Conservation (phyloP, 192 early-diverging fungal genomes). For the Backusella psychrophila region DNA sequence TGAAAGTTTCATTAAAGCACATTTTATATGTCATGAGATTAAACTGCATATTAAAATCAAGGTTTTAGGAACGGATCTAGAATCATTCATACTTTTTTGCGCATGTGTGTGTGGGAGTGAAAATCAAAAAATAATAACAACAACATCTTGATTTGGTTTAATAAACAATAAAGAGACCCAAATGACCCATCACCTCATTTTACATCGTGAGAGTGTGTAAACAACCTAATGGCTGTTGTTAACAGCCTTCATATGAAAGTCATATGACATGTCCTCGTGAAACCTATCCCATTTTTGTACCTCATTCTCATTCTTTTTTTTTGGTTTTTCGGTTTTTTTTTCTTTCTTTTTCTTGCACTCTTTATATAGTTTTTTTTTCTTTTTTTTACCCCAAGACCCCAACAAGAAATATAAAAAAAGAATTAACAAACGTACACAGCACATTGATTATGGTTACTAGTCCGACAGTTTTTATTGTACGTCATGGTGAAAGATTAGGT, state of each 20-base stretch:
- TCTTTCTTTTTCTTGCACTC: background rate
- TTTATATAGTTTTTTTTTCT: background rate
- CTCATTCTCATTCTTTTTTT: background rate
- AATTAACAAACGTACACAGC: background rate
- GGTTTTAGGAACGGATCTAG: too few relatives aligned
- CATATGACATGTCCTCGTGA: background rate
- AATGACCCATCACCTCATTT: background rate
- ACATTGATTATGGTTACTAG: background rate
- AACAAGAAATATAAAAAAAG: background rate
- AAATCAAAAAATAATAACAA: background rate
- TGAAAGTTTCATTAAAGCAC: too few relatives aligned
- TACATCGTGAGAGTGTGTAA: background rate
- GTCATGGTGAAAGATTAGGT: slow-evolving; percentile 40
- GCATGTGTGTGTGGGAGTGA: background rate
- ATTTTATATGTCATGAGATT: too few relatives aligned
- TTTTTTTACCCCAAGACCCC: slow-evolving; percentile 9
- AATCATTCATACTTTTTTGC: background rate
- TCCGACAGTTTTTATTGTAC: slow-evolving; percentile 32
- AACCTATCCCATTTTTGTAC: slow-evolving; percentile 7
- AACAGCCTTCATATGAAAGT: slow-evolving; percentile 7
- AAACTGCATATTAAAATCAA: too few relatives aligned
- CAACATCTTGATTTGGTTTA: background rate
- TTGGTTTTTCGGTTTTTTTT: background rate
- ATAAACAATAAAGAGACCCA: background rate
- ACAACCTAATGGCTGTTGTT: background rate